These are phyloP conservation scores for Phytopythium litorale DNA, from an alignment of 352 stramenopile species.

Conservation along the genomic window DNA sequence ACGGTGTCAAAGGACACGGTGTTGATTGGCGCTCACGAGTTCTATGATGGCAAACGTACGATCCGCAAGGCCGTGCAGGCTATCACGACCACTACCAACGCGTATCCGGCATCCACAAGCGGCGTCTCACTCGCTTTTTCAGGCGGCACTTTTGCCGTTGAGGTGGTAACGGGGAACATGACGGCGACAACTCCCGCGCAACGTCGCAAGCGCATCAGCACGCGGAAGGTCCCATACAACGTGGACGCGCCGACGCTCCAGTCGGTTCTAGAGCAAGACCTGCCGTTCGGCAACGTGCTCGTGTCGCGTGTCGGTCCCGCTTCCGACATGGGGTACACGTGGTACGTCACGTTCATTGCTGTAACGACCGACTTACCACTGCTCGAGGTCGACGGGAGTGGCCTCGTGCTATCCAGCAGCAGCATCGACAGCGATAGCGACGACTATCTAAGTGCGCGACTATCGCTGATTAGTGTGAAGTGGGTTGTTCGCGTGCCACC, in stretches of 20 bases:
- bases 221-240: conserved; percentile 49
- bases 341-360: conserved; percentile 79
- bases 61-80: conserved; percentile 74
- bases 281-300: conserved; percentile 64
- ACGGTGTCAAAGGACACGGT: conserved; percentile 65
- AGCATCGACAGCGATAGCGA: not conserved
- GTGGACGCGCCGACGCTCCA: conserved; percentile 37
- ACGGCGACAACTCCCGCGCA: conserved; percentile 14
- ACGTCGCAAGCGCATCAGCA: conserved; percentile 24
- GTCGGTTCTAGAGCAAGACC: conserved; percentile 58
- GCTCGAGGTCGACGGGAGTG: conserved; percentile 44
- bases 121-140: not conserved
- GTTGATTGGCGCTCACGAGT: conserved; percentile 64
- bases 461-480: conserved; percentile 8
- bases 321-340: conserved; percentile 56
- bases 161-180: conserved; percentile 26
- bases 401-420: not conserved
- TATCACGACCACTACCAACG: conserved; percentile 21
- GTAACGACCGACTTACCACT: conserved; percentile 49
- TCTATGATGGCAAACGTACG: conserved; percentile 43
- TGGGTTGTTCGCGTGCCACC: conserved; percentile 52
- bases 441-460: conserved; percentile 10
- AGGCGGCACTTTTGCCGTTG: conserved; percentile 16
- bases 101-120: not conserved
- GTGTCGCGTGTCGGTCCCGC: conserved; percentile 61